Base-by-base conservation (phyloP, 2,329 filamentous ascomycete species). In the Paracoccidioides brasiliensis region DNA sequence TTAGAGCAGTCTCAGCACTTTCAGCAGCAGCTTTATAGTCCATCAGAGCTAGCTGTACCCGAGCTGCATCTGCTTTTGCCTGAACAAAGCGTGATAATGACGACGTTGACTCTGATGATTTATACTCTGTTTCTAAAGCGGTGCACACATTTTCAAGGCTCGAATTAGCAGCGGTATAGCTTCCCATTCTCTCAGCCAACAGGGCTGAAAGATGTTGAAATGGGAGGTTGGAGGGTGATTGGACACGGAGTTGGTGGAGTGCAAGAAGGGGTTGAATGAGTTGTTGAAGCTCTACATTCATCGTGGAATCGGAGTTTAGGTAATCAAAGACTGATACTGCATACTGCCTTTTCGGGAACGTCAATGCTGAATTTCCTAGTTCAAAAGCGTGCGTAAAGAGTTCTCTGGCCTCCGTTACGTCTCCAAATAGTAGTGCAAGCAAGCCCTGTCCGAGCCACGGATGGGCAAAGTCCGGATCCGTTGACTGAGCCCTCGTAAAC, bases 351-450 rank as follows among this genome's bases (percentile, higher is more conserved):
- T 90, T 87, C 0, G 85, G 82, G 4, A 89, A 75, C 2, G 84
- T 69, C 0, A 85, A 84, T 0, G 86, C 86, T 0, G 88, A 85
- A 58, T 89, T 87, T 0, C 89, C 84, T 51, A 98, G 91, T 60
- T 95, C 90, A 74, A 95, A 93, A 0, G 93, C 91, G 67, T 98
- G 93, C 1, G 88, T 90, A 66, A 96, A 95, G 8, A 97, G 80
- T 9, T 84, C 83, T 28, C 88, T 79, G 0, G 91, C 90, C 70
- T 96, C 90, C 58, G 80, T 82, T 0, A 74, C 63, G 59, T 95
- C 85, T 1, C 88, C 90, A 52, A 81, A 80, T 33, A 91, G 74
- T 14, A 90, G 76, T 3, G 93, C 90, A 53, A 97, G 79, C 32
- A 95, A 78, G 0, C 88, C 91, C 70, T 97, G 91, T 0, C 93